Evolutionary conservation across 768 basidiomycete species (phyloP), one percentile per base, ranked within the genome.

Genomic region (Lentinula lateritia): DNA sequence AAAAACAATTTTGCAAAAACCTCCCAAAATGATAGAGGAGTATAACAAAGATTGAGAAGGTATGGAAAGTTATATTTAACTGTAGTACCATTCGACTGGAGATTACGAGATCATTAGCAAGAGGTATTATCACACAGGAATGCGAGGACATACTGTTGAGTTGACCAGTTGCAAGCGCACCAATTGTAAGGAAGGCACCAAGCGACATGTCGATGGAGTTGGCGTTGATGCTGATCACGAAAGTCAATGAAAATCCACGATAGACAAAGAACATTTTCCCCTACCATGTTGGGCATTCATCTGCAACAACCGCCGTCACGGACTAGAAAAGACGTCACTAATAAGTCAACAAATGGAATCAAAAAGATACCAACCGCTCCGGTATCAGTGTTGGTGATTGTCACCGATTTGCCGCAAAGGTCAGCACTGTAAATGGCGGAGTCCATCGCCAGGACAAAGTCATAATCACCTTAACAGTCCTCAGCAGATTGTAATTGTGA

Each of bases 261-360:
- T 10, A 7, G 46, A 48, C 2, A 48, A 6, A 23, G 10, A 28
- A 3, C 5, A 9, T 48, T n/a, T 18, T 23, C n/a, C 20, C 20
- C 16, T 5, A 48, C 46, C 93, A 96, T 18, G 87, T 87, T 32
- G 92, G 92, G 79, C 93, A 97, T 43, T 80, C 87, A 66, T 94
- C 93, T 9, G 83, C 90, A 65, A 97, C 78, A 28, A 77, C 81
- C 45, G 86, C 92, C 3, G 72, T 78, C 61, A 90, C 81, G 15
- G 72, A 69, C 72, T 77, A 18, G 5, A 67, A 42, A 20, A 32
- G 28, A 45, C 1, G 43, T 32, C 20, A 35, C 35, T 41, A n/a
- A 54, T 39, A 4, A 28, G 6, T 8, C 6, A 7, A 2, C 8
- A 15, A 20, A 15, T 32, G 13, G 20, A 18, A 0, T 32, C n/a